Percentiles rank a stretch among this genome's conserved stretches.
These are phyloP conservation scores for Aegilops tauschii DNA, from an alignment of 176 grass and related monocot species.

Conservation along the genomic window DNA sequence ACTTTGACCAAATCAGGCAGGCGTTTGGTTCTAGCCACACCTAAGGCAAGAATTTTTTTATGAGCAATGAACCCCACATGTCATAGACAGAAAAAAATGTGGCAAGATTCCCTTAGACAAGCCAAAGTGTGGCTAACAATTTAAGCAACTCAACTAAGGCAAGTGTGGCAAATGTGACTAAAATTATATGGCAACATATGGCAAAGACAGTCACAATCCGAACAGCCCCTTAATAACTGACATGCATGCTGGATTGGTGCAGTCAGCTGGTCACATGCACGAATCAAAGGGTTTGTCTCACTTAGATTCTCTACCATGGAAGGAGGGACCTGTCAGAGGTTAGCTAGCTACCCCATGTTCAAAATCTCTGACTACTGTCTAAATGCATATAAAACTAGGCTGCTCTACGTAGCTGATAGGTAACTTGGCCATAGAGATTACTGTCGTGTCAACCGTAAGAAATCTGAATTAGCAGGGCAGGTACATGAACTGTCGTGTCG, in stretches of 20 bases:
- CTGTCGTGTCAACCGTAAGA: not conserved
- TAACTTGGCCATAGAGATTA: not conserved
- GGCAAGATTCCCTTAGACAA: no score
- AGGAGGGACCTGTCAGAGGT: conserved; percentile 29
- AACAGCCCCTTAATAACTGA: not conserved
- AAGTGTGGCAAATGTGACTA: no score
- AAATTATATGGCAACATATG: no score
- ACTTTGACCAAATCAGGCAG: no score
- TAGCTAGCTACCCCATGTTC: not conserved
- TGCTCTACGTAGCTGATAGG: not conserved
- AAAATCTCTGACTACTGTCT: conserved; percentile 16
- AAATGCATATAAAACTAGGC: not conserved
- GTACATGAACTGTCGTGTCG: conserved; percentile 22
- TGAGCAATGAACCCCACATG: no score
- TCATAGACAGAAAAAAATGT: no score
- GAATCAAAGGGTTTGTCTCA: not conserved
- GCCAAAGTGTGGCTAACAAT: no score
- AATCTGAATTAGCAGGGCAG: not conserved
- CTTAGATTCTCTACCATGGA: conserved; percentile 43
- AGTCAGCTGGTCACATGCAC: conserved; percentile 19
- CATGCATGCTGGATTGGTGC: not conserved
- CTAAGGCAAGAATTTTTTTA: no score
- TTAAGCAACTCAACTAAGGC: no score
- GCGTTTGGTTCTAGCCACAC: no score
- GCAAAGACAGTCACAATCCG: no score